Conservation (phyloP, 2,329 filamentous ascomycete genomes). For the Chaetomium sp. region DNA sequence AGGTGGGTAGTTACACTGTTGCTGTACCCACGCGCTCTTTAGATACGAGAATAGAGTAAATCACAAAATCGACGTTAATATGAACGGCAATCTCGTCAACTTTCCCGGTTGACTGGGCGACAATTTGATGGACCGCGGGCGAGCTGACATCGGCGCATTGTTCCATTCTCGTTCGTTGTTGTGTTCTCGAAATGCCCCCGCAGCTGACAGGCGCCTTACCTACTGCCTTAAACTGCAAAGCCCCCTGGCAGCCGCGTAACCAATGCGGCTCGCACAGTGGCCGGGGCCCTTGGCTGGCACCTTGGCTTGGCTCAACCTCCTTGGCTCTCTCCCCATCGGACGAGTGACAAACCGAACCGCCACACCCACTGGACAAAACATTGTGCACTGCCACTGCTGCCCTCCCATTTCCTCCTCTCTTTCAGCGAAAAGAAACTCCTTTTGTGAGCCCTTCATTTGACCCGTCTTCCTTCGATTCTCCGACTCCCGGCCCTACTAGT, state of each 20-base stretch:
- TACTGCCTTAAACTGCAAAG: not conserved
- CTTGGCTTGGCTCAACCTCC: not conserved
- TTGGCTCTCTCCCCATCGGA: slow-evolving; percentile 1
- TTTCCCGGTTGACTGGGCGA: not conserved
- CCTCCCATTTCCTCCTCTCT: slow-evolving; percentile 6
- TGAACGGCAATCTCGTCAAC: not conserved
- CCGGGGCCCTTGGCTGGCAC: slow-evolving; percentile 12
- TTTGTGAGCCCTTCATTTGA: not conserved
- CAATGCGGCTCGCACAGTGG: slow-evolving; percentile 20
- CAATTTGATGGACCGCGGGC: not conserved
- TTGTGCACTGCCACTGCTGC: slow-evolving; percentile 23
- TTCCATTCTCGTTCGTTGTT: too few species aligned
- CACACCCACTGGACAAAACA: slow-evolving; percentile 20
- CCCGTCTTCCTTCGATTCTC: slow-evolving; percentile 6
- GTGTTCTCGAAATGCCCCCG: not conserved
- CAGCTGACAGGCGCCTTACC: slow-evolving; percentile 15
- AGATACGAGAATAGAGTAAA: not conserved
- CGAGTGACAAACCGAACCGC: slow-evolving; percentile 19
- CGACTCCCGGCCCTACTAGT: not conserved
- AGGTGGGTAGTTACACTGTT: too few species aligned
- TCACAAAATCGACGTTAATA: not conserved
- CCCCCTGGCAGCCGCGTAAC: slow-evolving; percentile 1
- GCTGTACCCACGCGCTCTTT: not conserved
- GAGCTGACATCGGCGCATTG: slow-evolving; percentile 3
- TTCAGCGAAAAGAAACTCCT: not conserved